Evolutionary conservation across 202 grass and related monocot species (phyloP), one percentile per base, ranked within the genome.

Genomic region (Zizania palustris): DNA sequence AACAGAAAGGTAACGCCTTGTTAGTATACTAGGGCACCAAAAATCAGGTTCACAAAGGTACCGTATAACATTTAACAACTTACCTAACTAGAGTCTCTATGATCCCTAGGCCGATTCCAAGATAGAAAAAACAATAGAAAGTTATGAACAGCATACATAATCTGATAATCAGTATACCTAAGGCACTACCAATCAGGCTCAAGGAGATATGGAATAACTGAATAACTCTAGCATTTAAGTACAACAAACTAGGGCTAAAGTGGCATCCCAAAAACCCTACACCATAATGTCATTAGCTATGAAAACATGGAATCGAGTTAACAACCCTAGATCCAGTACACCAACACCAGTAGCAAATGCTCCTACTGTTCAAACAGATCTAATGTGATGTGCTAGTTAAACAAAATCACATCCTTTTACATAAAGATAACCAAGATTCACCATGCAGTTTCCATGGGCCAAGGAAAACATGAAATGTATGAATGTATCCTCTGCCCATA

Each of bases 221-320:
- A 49, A 20, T 35, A 54, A 41, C 37, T 63, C 51, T 62, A 70
- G 58, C 37, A 72, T 62, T 62, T 72, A 73, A 66, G 3, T 5
- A 67, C 9, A 18, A 62, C 14, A 11, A 35, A 50, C 15, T 50
- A 63, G 49, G 58, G 61, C 41, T 74, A 59, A n/a, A 9, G 33
- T 57, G 66, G 19, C 16, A 3, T 19, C 34, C 15, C 28, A 63
- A 38, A 50, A 82, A 19, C 46, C 40, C 16, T 59, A 59, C 49
- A 28, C 28, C 28, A 28, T 28, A 28, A 28, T 28, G 28, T 28
- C 28, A 28, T 28, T 28, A 0, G 28, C 28, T 28, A 28, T 28
- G 28, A 28, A 28, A 28, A 28, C 28, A 28, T 28, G 28, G 28
- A 28, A 28, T 28, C 28, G 62, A 75, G 15, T 35, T 61, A 43